A percentile compares a stretch with the other conserved stretches of the same genome.
Evolutionary conservation across 2,329 filamentous ascomycete genomes (phyloP).

Genomic region (Berkeleyomyces rouxiae): DNA sequence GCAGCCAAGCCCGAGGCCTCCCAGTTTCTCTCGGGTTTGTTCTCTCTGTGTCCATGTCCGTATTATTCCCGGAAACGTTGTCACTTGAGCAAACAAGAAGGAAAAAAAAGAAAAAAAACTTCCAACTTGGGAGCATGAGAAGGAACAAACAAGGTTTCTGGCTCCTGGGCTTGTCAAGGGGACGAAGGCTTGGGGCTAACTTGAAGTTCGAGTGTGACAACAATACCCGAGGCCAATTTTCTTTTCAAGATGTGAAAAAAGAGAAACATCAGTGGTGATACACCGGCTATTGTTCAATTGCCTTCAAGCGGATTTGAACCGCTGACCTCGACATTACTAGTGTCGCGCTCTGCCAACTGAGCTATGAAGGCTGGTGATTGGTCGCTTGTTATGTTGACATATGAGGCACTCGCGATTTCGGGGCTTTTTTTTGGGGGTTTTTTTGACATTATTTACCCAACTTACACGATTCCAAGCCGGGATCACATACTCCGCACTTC

Average conservation of each 20-base stretch:
- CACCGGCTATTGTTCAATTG: background rate
- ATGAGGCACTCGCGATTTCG: too few relatives aligned
- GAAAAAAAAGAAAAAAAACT: background rate
- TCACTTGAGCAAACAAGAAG: background rate
- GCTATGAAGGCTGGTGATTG: slow-evolving; percentile 7
- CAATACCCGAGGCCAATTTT: background rate
- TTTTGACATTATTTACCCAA: too few relatives aligned
- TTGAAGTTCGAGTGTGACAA: background rate
- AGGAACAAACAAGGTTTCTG: background rate
- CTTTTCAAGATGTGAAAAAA: background rate
- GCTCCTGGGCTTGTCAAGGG: background rate
- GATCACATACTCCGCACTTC: too few relatives aligned
- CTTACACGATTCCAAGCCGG: too few relatives aligned
- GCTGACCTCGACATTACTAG: slow-evolving; percentile 14
- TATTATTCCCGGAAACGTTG: background rate
- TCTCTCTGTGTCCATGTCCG: background rate
- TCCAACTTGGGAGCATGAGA: too few relatives aligned
- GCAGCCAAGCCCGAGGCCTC: background rate
- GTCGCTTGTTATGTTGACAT: background rate
- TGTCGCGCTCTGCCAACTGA: slow-evolving; percentile 13
- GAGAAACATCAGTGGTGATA: background rate
- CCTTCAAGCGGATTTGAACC: slow-evolving; percentile 13
- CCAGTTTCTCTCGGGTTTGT: too few relatives aligned
- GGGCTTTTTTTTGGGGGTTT: too few relatives aligned
- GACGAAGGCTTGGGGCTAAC: background rate